phyloP scores from a whole-genome alignment of 257 asterid genomes.

The Solanum tacnaense region DNA sequence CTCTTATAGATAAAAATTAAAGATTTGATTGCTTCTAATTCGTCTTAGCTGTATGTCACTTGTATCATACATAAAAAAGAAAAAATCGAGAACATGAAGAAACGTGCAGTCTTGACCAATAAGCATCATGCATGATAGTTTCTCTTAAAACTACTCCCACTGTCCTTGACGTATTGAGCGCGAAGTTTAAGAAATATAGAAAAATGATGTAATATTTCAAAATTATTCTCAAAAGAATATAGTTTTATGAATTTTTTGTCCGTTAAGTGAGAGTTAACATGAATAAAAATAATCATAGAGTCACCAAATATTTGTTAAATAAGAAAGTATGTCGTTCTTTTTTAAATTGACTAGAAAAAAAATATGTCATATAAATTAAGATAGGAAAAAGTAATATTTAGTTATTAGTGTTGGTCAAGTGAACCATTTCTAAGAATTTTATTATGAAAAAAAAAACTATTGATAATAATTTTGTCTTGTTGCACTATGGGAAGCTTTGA shows the following conservation, averaged over 20 bases:
- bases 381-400: neutral
- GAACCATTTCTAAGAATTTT: neutral
- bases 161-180: no score
- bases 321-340: no score
- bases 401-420: neutral
- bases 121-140: neutral
- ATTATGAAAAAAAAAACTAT: neutral
- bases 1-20: neutral
- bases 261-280: neutral
- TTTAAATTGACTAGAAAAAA: no score
- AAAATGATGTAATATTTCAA: neutral
- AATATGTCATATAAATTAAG: neutral
- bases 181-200: no score
- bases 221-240: no score
- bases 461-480: neutral
- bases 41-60: neutral
- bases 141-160: neutral
- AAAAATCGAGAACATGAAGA: neutral
- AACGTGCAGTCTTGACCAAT: neutral
- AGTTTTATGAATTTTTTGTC: neutral
- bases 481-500: neutral
- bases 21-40: neutral
- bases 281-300: neutral
- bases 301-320: neutral
- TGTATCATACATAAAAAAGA: neutral